Conservation (phyloP, 805 yeast species). For the Candida boidinii region DNA sequence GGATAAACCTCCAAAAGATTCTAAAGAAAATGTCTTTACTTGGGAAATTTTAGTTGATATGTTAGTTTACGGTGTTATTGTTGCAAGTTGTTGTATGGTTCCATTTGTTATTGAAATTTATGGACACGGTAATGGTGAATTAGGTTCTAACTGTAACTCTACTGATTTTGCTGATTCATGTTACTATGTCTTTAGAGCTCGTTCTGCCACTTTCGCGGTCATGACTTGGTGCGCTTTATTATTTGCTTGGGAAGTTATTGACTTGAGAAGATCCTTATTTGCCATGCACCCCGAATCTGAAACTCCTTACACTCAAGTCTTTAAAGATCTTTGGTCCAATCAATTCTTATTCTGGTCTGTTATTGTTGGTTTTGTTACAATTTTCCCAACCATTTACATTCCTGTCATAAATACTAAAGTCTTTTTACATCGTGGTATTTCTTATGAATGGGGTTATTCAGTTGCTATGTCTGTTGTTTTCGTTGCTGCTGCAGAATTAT, state of each 20-base stretch:
- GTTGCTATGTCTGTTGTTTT: slow-evolving; percentile 51
- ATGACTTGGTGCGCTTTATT: slow-evolving; percentile 84
- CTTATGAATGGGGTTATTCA: slow-evolving; percentile 77
- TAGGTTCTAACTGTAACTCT: slow-evolving; percentile 58
- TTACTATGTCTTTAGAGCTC: slow-evolving; percentile 57
- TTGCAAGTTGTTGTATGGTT: slow-evolving; percentile 64
- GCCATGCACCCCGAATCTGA: slow-evolving; percentile 59
- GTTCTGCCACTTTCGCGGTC: slow-evolving; percentile 70
- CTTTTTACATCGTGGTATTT: slow-evolving; percentile 62
- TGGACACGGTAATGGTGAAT: slow-evolving; percentile 54
- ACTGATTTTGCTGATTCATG: slow-evolving; percentile 37
- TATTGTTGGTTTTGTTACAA: slow-evolving; percentile 55
- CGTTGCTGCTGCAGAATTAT: slow-evolving; percentile 52
- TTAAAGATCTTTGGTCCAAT: slow-evolving; percentile 62
- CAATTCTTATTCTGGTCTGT: slow-evolving; percentile 79
- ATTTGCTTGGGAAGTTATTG: slow-evolving; percentile 80
- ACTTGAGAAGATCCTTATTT: slow-evolving; percentile 62
- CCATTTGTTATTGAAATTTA: slow-evolving; percentile 61
- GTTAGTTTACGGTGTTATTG: slow-evolving; percentile 62
- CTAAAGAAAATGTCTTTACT: slow-evolving; percentile 50
- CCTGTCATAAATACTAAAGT: slow-evolving; percentile 80
- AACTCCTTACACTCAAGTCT: slow-evolving; percentile 50
- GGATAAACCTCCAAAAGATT: slow-evolving; percentile 54
- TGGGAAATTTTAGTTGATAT: slow-evolving; percentile 62
- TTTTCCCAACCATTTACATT: slow-evolving; percentile 77